Percentiles rank a stretch among this genome's conserved stretches.
Evolutionary conservation across 176 grass and related monocot species (phyloP).

Genomic region (Paspalum vaginatum): DNA sequence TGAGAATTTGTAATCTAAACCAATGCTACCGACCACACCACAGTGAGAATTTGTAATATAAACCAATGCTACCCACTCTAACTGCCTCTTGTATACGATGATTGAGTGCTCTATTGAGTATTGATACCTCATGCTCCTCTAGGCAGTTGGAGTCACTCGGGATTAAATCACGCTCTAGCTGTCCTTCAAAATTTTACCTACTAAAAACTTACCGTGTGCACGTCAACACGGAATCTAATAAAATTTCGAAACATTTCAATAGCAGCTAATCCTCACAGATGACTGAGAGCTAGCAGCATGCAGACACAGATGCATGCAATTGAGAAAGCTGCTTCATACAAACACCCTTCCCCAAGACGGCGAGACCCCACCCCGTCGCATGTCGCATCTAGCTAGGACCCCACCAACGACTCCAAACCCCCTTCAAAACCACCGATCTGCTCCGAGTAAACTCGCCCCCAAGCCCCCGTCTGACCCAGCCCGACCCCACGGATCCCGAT

Average conservation of each 20-base stretch:
- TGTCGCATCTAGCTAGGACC: neutral
- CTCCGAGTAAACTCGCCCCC: neutral
- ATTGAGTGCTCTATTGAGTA: neutral
- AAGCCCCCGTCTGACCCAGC: neutral
- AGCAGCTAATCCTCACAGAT: neutral
- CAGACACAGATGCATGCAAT: neutral
- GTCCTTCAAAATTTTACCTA: neutral
- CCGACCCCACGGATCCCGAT: slow-evolving; percentile 9
- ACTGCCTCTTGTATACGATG: neutral
- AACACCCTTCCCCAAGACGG: neutral
- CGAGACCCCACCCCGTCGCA: neutral
- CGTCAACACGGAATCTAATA: neutral
- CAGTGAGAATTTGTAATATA: neutral
- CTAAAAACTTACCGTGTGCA: neutral
- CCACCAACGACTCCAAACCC: neutral
- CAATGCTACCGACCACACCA: neutral
- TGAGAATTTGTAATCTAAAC: neutral
- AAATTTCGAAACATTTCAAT: neutral
- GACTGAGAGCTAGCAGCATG: neutral
- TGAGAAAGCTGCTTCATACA: neutral
- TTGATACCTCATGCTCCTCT: neutral
- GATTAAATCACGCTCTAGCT: neutral
- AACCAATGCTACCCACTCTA: neutral
- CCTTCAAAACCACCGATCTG: slow-evolving; percentile 32
- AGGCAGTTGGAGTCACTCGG: neutral